A percentile compares a stretch with the other conserved stretches of the same genome.
Conservation (phyloP, 2,329 filamentous ascomycete genomes). For the Calonectria montana region DNA sequence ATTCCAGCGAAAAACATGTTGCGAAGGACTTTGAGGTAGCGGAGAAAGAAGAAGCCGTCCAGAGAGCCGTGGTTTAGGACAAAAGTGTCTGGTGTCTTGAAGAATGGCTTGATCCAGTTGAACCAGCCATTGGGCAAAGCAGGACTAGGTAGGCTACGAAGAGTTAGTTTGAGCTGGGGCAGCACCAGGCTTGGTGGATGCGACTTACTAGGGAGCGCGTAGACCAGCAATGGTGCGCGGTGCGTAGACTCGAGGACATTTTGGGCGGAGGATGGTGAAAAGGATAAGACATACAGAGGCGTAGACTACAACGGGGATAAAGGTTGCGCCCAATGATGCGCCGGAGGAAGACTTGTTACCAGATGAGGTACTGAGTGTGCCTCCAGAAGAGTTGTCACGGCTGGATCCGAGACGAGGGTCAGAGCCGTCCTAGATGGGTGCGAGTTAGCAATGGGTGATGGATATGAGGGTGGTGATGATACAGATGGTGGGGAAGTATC, state of each 20-base stretch:
- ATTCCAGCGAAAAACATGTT: constrained; percentile 88
- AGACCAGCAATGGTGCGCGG: constrained; percentile 64
- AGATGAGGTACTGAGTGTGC: constrained; percentile 49
- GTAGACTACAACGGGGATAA: constrained; percentile 65
- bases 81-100: constrained; percentile 78
- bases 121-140: constrained; percentile 69
- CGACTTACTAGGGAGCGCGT: constrained; percentile 54
- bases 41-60: constrained; percentile 90
- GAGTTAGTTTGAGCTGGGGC: background rate
- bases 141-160: constrained; percentile 66
- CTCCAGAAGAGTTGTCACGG: constrained; percentile 47
- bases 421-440: background rate
- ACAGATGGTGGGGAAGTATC: background rate
- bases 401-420: constrained; percentile 51
- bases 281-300: constrained; percentile 60
- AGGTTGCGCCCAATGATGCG: constrained; percentile 58
- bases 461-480: background rate
- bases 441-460: background rate
- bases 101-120: constrained; percentile 77
- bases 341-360: constrained; percentile 50
- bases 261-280: constrained; percentile 62
- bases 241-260: constrained; percentile 64
- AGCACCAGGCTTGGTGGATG: constrained; percentile 35
- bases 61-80: constrained; percentile 91
- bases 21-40: constrained; percentile 76